Base-by-base conservation (phyloP, 805 yeast genomes). In the Saccharomycopsis oosterbeekiorum region DNA sequence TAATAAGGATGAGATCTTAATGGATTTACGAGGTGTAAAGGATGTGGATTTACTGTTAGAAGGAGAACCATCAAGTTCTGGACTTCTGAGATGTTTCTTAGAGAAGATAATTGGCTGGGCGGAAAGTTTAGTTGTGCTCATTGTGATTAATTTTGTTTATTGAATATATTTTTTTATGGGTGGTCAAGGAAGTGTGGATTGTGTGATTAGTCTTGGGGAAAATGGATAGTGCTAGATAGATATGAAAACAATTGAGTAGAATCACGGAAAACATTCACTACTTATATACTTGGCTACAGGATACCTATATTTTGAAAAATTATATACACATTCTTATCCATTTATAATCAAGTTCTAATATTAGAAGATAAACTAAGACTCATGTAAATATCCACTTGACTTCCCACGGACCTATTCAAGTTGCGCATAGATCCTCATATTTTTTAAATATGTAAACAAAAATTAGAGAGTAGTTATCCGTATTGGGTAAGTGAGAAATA, bases 1-100 rank as follows among this genome's bases (percentile, higher is more conserved):
- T 34, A 63, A 57, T 15, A 63, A 57, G 2, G 64, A 53, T 26
- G 59, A 36, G 10, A 63, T 63, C 37, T 61, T 63, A 21, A 63
- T 59, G 2, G 65, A 40, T 57, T 60, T 60, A 42, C 62, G 51
- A 12, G 65, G 64, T 19, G 64, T 60, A 41, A 42, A 41, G 29
- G 53, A 47, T 21, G 53, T 47, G 4, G 53, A 24, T 26, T 47
- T 47, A 14, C 21, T 47, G n/a, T 8, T 47, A 26, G 53, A 24
- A 21, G 53, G 8, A 17, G 53, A 21, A 24, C 29, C 19, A 47
- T 47, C 53, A 47, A 47, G 53, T 12, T 47, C 53, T 21, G 53
- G 53, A 21, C 53, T 47, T 47, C 53, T 47, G 53, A 47, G 53
- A 47, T 47, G 53, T 6, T 47, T 47, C 21, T 47, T 47, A 19